Evolutionary conservation across 495 filamentous ascomycete genomes (phyloP).

Genomic region (Collariella sp.): DNA sequence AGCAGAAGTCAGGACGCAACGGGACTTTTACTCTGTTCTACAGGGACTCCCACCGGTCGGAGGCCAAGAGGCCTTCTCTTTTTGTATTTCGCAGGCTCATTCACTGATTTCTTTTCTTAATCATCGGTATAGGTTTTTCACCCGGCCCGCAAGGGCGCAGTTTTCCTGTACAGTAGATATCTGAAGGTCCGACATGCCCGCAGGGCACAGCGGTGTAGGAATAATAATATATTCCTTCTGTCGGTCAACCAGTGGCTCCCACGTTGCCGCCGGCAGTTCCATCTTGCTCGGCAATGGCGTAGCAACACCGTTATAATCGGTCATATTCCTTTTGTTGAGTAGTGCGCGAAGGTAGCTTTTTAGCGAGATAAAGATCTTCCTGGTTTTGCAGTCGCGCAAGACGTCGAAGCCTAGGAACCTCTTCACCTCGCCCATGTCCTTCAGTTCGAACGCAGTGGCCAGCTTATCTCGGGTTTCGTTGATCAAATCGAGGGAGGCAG

Average conservation of each 20-base stretch:
- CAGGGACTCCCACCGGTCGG: too few species aligned
- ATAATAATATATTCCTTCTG: background rate
- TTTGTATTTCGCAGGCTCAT: too few species aligned
- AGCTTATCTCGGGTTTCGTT: background rate
- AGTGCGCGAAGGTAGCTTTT: background rate
- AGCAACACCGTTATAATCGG: background rate
- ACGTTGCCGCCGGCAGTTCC: background rate
- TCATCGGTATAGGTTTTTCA: too few species aligned
- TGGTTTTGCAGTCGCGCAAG: background rate
- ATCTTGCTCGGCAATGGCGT: background rate
- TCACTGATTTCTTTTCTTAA: too few species aligned
- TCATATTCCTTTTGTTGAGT: background rate
- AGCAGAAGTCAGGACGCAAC: too few species aligned
- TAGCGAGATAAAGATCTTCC: background rate
- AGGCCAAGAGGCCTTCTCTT: too few species aligned
- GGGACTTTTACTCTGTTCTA: too few species aligned
- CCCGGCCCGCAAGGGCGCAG: too few species aligned
- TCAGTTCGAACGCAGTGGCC: background rate
- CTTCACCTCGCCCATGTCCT: background rate
- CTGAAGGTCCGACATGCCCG: too few species aligned
- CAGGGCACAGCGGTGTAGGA: too few species aligned
- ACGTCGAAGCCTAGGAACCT: conserved; percentile 4
- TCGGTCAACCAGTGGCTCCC: background rate
- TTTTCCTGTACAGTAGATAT: too few species aligned
- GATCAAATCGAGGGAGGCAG: background rate